These are phyloP conservation scores for Sphagnum tenellum DNA, from an alignment of 225 moss, liverwort and hornwort genomes.

Conservation along the genomic window DNA sequence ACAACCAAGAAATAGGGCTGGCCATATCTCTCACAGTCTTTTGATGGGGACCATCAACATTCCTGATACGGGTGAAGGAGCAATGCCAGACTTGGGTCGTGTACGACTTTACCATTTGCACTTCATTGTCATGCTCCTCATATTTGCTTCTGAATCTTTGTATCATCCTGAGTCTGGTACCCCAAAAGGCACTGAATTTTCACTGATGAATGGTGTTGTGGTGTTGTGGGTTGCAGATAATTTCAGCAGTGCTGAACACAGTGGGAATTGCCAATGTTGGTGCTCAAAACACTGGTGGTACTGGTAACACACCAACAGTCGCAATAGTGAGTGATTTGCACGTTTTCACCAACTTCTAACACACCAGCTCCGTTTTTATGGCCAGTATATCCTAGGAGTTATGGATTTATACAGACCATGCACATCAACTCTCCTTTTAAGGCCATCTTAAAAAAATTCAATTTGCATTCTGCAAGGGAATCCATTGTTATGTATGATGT, in stretches of 20 bases:
- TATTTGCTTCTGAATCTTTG: too few species aligned
- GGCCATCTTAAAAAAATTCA: too few species aligned
- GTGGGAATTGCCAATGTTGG: slow-evolving; percentile 71
- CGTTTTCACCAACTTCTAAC: too few species aligned
- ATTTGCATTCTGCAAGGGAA: too few species aligned
- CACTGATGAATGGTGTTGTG: neutral
- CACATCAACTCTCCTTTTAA: too few species aligned
- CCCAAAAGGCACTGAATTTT: too few species aligned
- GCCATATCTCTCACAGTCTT: slow-evolving; percentile 86
- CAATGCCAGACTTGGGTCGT: slow-evolving; percentile 81
- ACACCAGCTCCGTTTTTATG: too few species aligned
- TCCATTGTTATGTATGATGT: too few species aligned
- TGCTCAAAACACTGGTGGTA: slow-evolving; percentile 29
- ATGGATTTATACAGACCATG: too few species aligned
- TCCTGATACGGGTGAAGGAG: slow-evolving; percentile 78
- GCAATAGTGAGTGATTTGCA: slow-evolving; percentile 45
- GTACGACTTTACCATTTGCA: slow-evolving; percentile 12
- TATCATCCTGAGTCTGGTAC: too few species aligned
- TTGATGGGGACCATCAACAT: slow-evolving; percentile 98
- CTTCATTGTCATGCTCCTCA: too few species aligned
- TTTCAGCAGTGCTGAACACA: slow-evolving; percentile 76
- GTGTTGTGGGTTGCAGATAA: slow-evolving; percentile 47
- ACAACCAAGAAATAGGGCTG: slow-evolving; percentile 49
- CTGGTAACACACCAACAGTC: slow-evolving; percentile 35
- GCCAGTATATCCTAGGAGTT: too few species aligned